Percentiles rank a stretch among this genome's conserved stretches.
These are phyloP conservation scores for Calophaca sinica DNA, from an alignment of 306 rosid genomes.

Conservation along the genomic window DNA sequence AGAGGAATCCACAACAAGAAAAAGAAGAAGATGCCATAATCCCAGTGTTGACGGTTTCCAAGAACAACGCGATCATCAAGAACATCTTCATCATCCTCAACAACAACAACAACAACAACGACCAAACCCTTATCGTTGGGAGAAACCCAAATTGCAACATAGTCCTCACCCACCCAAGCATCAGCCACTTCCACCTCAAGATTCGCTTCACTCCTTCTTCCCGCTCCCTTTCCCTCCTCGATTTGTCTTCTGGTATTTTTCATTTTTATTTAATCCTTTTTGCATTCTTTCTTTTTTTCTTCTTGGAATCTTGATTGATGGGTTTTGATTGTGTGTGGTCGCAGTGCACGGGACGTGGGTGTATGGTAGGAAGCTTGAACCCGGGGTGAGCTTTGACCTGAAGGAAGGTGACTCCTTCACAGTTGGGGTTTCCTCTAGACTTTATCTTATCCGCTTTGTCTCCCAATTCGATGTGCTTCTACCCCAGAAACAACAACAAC, in stretches of 20 bases:
- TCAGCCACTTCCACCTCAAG: slow-evolving; percentile 88
- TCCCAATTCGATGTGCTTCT: slow-evolving; percentile 42
- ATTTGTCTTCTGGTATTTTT: slow-evolving; percentile 69
- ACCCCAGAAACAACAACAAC: too few species aligned
- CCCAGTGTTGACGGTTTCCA: slow-evolving; percentile 78
- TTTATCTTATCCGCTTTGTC: slow-evolving; percentile 62
- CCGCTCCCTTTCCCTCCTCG: slow-evolving; percentile 61
- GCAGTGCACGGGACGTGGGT: slow-evolving; percentile 91
- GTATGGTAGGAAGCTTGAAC: slow-evolving; percentile 65
- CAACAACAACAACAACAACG: too few species aligned
- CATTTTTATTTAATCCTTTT: not conserved
- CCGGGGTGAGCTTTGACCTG: slow-evolving; percentile 58
- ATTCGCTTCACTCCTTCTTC: slow-evolving; percentile 61
- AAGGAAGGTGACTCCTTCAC: slow-evolving; percentile 72
- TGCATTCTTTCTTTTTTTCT: slow-evolving; percentile 1
- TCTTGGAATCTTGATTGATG: slow-evolving; percentile 34
- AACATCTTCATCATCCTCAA: slow-evolving; percentile 72
- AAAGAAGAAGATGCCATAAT: slow-evolving; percentile 26
- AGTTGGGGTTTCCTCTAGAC: slow-evolving; percentile 75
- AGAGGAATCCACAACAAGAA: slow-evolving; percentile 26
- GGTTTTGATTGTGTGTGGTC: slow-evolving; percentile 36
- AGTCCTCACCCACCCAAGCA: slow-evolving; percentile 81
- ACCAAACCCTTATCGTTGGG: slow-evolving; percentile 60
- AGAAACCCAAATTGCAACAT: slow-evolving; percentile 79
- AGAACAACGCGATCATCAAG: slow-evolving; percentile 76